Conservation (phyloP, 306 rosid species). For the Ormosia emarginata region DNA sequence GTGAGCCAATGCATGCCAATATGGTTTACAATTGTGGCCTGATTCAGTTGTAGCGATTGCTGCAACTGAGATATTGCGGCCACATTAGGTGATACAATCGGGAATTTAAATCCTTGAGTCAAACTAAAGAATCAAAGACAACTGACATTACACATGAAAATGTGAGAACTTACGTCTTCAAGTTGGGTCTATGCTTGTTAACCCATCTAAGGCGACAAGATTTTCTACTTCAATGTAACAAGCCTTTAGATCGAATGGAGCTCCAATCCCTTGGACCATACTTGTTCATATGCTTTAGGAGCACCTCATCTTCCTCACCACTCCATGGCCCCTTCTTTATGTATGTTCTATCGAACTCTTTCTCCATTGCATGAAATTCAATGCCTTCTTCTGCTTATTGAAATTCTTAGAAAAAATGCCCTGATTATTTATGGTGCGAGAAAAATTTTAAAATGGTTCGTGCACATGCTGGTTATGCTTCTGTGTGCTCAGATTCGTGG, state of each 20-base stretch:
- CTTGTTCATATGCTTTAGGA: slow-evolving; percentile 39
- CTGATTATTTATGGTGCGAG: neutral
- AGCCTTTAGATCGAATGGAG: slow-evolving; percentile 70
- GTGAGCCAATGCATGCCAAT: too few relatives aligned
- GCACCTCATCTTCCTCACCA: slow-evolving; percentile 60
- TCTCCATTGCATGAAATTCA: slow-evolving; percentile 27
- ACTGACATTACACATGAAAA: neutral
- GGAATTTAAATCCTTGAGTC: too few relatives aligned
- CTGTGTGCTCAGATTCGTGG: neutral
- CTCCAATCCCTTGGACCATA: slow-evolving; percentile 68
- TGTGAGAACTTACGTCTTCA: slow-evolving; percentile 36
- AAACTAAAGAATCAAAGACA: neutral
- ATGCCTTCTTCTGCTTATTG: neutral
- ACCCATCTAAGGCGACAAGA: slow-evolving; percentile 69
- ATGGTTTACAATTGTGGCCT: too few relatives aligned
- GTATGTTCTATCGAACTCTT: slow-evolving; percentile 21
- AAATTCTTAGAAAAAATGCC: neutral
- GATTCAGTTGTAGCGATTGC: neutral
- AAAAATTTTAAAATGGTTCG: neutral
- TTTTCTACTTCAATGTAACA: slow-evolving; percentile 51
- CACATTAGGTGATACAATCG: neutral
- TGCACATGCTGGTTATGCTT: neutral
- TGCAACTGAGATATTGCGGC: too few relatives aligned
- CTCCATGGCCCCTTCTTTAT: slow-evolving; percentile 66
- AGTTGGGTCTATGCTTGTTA: slow-evolving; percentile 58